Evolutionary conservation across 768 basidiomycete genomes (phyloP), one percentile per base, ranked within the genome.

Genomic region (Amanita rubescens): DNA sequence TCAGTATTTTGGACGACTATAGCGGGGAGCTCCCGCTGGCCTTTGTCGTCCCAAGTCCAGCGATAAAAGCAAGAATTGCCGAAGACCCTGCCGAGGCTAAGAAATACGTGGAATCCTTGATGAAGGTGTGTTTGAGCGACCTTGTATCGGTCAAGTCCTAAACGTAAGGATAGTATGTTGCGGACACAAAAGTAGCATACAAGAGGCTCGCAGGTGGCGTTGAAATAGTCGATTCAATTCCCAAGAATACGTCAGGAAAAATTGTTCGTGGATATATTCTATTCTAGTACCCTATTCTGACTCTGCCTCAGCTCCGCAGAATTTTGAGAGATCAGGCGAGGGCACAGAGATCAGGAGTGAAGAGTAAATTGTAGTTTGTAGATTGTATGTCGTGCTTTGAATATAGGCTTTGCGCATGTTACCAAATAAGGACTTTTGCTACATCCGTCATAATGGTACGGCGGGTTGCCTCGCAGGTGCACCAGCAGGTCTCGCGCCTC

Each of bases 381-480:
- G 24, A 48, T 11, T 0, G 34, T 63, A 65, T 63, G 60, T 54
- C 24, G 22, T 33, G 64, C 56, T 62, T 66, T 63, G 60, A 48
- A 25, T 32, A 0, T 3, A 24, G n/a, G n/a, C n/a, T n/a, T n/a
- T n/a, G n/a, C n/a, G n/a, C n/a, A n/a, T n/a, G 43, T 43, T 35
- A 44, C 24, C 35, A 47, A 39, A 38, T 33, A 49, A 17, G 38
- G 14, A 55, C 47, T 15, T 14, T 35, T 2, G 8, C 12, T 41
- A 22, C 30, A 14, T 37, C 15, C 11, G 8, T 38, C 7, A 14
- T 25, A 24, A 90, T 90, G 89, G 85, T 85, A 34, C 81, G 90
- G 55, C 75, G 88, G 61, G 78, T 94, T 61, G 86, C 93, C 32
- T 81, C 80, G 55, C 90, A 95, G 65, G 93, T 95, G 20, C 94